phyloP scores from a whole-genome alignment of 305 asterid species.

The Plantago rigida region DNA sequence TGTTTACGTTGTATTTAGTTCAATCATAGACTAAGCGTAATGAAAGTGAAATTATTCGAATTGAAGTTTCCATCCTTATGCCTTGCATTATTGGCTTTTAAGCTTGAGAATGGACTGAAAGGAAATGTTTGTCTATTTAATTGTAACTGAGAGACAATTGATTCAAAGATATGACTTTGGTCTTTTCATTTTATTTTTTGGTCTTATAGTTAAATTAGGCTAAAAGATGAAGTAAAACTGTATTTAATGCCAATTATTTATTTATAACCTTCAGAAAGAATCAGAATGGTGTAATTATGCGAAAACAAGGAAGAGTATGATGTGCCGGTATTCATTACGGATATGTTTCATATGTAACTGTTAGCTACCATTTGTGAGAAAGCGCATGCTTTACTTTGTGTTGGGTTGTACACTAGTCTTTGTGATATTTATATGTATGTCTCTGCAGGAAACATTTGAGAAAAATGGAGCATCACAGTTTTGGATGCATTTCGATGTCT shows the following conservation, averaged over 20 bases:
- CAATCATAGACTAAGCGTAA: too few species aligned
- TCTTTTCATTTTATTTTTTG: background rate
- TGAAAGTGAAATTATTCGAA: too few species aligned
- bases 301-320: slow-evolving; percentile 14
- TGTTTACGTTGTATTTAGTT: too few species aligned
- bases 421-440: slow-evolving; percentile 27
- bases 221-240: background rate
- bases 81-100: too few species aligned
- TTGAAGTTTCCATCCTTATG: too few species aligned
- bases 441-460: slow-evolving; percentile 59
- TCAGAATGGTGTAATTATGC: slow-evolving; percentile 1
- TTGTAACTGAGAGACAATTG: background rate
- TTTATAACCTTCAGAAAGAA: background rate
- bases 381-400: slow-evolving; percentile 1
- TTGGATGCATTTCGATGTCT: slow-evolving; percentile 77
- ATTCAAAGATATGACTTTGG: background rate
- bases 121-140: slow-evolving; percentile 1
- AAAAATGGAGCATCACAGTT: slow-evolving; percentile 60
- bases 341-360: background rate
- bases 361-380: background rate
- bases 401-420: slow-evolving; percentile 1
- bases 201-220: slow-evolving; percentile 7
- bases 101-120: slow-evolving; percentile 2
- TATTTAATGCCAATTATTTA: too few species aligned
- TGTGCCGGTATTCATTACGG: slow-evolving; percentile 6